phyloP scores from a whole-genome alignment of 208 protist genomes.

The Trichomonas tenax region DNA sequence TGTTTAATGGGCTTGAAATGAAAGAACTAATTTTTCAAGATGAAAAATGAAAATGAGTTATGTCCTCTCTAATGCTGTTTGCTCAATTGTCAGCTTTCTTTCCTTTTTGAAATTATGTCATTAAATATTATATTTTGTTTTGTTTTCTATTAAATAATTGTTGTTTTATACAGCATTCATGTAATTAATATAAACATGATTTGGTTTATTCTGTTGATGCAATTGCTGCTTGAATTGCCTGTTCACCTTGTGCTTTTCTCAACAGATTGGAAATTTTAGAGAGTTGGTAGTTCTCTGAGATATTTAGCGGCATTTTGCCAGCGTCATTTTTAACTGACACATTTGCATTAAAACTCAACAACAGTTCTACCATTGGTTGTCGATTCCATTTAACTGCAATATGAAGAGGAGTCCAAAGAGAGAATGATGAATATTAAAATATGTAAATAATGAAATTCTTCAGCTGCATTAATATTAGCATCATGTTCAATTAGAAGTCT shows the following conservation, averaged over 20 bases:
- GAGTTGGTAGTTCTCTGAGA: neutral
- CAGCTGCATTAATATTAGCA: neutral
- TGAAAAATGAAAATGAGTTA: no score
- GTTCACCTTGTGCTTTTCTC: conserved; percentile 17
- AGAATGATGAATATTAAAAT: neutral
- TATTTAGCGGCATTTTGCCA: neutral
- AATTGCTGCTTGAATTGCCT: neutral
- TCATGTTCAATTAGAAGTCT: neutral
- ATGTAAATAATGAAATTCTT: neutral
- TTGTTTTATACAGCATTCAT: no score
- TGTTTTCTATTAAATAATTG: no score
- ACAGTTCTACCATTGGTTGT: neutral
- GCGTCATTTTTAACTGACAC: conserved; percentile 6
- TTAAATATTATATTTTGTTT: no score
- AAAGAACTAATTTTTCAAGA: no score
- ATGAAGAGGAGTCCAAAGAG: conserved; percentile 10
- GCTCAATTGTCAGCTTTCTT: no score
- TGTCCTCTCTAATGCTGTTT: no score
- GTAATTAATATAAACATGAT: neutral
- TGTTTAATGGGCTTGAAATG: no score
- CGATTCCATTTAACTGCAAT: conserved; percentile 20
- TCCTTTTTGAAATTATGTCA: no score
- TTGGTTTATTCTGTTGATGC: neutral
- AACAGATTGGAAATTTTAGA: neutral
- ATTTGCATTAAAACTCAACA: neutral